These are phyloP conservation scores for Pseudonitzschia multiseries DNA, from an alignment of 108 stramenopile species.

Conservation along the genomic window DNA sequence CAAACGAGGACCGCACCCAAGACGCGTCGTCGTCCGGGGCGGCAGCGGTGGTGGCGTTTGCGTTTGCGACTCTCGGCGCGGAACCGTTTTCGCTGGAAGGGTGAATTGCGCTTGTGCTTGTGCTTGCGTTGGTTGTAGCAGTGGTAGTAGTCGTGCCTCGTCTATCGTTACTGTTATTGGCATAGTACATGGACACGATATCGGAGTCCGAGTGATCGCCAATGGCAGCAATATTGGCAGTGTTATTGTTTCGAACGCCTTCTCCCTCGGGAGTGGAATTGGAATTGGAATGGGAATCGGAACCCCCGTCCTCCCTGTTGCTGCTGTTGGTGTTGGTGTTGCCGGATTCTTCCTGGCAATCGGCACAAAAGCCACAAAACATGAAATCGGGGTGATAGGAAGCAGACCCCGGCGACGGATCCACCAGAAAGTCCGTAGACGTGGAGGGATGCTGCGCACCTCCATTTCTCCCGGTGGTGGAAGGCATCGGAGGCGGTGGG, in stretches of 20 bases:
- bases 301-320: background rate
- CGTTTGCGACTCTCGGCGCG: no score
- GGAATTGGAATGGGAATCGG: background rate
- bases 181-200: no score
- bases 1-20: slow-evolving; percentile 38
- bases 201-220: no score
- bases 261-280: no score
- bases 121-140: background rate
- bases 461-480: background rate
- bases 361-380: slow-evolving; percentile 52
- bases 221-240: no score
- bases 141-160: no score
- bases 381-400: slow-evolving; percentile 49
- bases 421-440: background rate
- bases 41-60: background rate
- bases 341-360: slow-evolving; percentile 22
- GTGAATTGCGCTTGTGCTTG: background rate
- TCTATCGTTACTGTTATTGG: no score
- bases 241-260: no score
- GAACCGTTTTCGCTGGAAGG: no score
- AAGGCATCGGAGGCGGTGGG: background rate
- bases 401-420: background rate
- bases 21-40: background rate
- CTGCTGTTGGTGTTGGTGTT: slow-evolving; percentile 30
- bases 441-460: background rate